These are phyloP conservation scores for Fusarium goolgardi DNA, from an alignment of 2,329 filamentous ascomycete genomes.

Conservation along the genomic window DNA sequence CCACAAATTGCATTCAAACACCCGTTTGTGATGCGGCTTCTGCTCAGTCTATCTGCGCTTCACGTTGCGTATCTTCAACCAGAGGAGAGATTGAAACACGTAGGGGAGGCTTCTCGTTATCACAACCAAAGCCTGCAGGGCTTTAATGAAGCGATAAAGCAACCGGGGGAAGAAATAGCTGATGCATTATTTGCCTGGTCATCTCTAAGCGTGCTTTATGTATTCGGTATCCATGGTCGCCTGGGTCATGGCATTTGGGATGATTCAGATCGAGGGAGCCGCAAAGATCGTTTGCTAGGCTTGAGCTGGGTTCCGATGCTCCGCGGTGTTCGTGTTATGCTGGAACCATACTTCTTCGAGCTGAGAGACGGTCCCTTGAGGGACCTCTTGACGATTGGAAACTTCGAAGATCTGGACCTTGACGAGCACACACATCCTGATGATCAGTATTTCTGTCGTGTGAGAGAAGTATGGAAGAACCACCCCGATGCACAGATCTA, in stretches of 20 bases:
- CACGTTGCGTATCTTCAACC: constrained; percentile 15
- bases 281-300: constrained; percentile 10
- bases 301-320: constrained; percentile 15
- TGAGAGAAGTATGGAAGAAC: neutral
- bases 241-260: constrained; percentile 10
- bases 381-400: neutral
- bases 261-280: neutral
- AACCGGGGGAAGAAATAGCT: rapidly evolving
- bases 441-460: neutral
- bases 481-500: neutral
- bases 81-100: neutral
- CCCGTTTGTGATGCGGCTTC: neutral
- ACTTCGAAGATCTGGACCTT: neutral
- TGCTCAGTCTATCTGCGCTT: neutral
- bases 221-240: constrained; percentile 2
- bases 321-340: neutral
- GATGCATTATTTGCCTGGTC: constrained; percentile 10
- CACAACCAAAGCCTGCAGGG: neutral
- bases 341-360: rapidly evolving
- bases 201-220: constrained; percentile 7
- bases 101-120: neutral
- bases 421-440: neutral
- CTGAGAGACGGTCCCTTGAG: neutral
- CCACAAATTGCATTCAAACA: neutral
- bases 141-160: neutral